Conservation (phyloP, 73 alveolate species). For the Tetrahymena thermophila region DNA sequence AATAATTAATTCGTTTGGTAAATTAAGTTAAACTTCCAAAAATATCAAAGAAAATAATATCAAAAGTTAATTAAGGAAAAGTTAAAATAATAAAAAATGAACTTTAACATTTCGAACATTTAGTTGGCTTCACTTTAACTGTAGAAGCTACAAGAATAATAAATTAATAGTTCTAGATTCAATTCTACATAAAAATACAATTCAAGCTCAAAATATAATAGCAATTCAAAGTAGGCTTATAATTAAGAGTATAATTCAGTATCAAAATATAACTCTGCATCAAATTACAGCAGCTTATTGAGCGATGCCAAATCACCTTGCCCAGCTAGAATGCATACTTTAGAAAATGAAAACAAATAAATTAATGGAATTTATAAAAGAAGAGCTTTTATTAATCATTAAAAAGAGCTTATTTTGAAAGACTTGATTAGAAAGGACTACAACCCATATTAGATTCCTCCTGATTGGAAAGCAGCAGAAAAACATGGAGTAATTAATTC, state of each 20-base stretch:
- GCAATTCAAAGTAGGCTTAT: not conserved
- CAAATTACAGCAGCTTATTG: not conserved
- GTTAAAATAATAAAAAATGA: not conserved
- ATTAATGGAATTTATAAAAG: not conserved
- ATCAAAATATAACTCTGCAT: not conserved
- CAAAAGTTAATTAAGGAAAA: not conserved
- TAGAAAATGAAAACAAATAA: not conserved
- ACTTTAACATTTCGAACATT: not conserved
- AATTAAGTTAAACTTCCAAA: not conserved
- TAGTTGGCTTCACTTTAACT: not conserved
- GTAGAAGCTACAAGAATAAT: not conserved
- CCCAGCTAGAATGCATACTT: not conserved
- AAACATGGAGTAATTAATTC: not conserved
- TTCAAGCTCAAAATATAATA: not conserved
- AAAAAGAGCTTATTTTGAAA: not conserved
- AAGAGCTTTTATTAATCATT: not conserved
- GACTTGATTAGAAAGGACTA: not conserved
- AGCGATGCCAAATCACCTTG: not conserved
- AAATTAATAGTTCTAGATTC: not conserved
- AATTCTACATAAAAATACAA: not conserved
- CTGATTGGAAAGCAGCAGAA: conserved; percentile 18
- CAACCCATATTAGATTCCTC: conserved; percentile 20
- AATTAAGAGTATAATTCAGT: not conserved
- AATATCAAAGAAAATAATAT: not conserved
- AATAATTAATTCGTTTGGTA: not conserved